phyloP scores from a whole-genome alignment of 257 asterid species.

The Lithospermum erythrorhizon region DNA sequence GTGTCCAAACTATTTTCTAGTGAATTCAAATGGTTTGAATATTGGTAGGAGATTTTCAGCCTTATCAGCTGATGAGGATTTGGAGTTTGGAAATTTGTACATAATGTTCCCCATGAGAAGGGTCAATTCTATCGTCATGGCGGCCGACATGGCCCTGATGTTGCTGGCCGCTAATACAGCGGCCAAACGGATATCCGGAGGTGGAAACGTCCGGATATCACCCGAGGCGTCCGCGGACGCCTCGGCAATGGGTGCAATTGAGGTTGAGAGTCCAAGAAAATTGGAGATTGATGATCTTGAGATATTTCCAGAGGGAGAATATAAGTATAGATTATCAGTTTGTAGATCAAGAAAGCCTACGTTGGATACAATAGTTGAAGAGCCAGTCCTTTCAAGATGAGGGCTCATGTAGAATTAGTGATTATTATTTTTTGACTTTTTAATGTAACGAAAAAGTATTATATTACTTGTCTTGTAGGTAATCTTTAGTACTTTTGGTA shows the following conservation, averaged over 20 bases:
- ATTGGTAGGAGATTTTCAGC: constrained; percentile 48
- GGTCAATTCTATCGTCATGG: constrained; percentile 34
- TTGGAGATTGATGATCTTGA: constrained; percentile 12
- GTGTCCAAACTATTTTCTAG: constrained; percentile 36
- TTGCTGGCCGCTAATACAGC: constrained; percentile 31
- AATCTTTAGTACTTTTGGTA: too few species aligned
- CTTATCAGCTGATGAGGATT: constrained; percentile 56
- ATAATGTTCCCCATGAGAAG: constrained; percentile 47
- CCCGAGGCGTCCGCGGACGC: constrained; percentile 1
- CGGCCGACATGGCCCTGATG: constrained; percentile 32
- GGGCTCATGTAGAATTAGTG: neutral
- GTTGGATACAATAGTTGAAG: constrained; percentile 31
- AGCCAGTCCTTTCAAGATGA: constrained; percentile 24
- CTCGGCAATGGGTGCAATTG: neutral
- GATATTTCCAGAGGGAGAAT: constrained; percentile 13
- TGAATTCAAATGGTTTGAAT: constrained; percentile 32
- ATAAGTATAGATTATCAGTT: constrained; percentile 10
- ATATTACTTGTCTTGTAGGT: too few species aligned
- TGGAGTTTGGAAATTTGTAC: constrained; percentile 45
- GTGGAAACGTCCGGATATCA: constrained; percentile 7
- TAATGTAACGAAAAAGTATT: neutral
- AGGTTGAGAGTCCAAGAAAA: constrained; percentile 1
- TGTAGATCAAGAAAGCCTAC: constrained; percentile 30
- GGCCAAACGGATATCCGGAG: constrained; percentile 19
- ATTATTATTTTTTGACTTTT: neutral